Base-by-base conservation (phyloP, 352 stramenopile genomes). In the Globisporangium barbulae region DNA sequence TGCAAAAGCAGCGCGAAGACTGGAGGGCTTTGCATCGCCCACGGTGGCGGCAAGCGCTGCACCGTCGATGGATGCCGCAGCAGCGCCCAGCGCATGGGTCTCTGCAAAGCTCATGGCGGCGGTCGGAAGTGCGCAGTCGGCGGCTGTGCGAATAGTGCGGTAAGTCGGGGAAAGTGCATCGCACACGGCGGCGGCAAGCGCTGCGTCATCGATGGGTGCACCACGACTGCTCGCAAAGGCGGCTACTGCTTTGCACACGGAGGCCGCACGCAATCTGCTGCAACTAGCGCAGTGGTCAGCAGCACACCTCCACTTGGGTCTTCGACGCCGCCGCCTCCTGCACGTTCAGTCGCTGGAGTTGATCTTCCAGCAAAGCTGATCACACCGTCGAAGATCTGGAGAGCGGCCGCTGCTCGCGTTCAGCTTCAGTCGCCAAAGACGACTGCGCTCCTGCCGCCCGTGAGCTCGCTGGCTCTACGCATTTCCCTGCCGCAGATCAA, bases 61-160 rank as follows among this genome's bases (percentile, higher is more conserved):
- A 91, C 78, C 9, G 74, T 96, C 41, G 71, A 72, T 12, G 81
- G 70, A 13, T 93, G 85, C 49, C 78, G 76, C 13, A 94, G 82
- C 71, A 94, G 87, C 44, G 87, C 85, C 0, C 85, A 96, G 59
- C 82, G 87, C 41, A 83, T 94, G 58, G 87, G 87, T 31, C 71
- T 93, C 21, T 95, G 87, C 57, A 96, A 95, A 63, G 81, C 85
- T 48, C 89, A 96, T 67, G 89, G 89, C 37, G 89, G 89, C 30
- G 89, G 89, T 22, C 74, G 86, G 37, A 85, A 90, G 55, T 96
- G 89, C 56, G 69, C 66, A n/a, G 71, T 85, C 12, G 67, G 79
- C 10, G 71, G 57, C 15, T 96, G 89, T 57, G 61, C 57, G 41
- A 93, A 94, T 59, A 93, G 83, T 61, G 83, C 85, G n/a, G 85